phyloP scores from a whole-genome alignment of 1,139 yeast genomes.

The Geotrichum candidum region DNA sequence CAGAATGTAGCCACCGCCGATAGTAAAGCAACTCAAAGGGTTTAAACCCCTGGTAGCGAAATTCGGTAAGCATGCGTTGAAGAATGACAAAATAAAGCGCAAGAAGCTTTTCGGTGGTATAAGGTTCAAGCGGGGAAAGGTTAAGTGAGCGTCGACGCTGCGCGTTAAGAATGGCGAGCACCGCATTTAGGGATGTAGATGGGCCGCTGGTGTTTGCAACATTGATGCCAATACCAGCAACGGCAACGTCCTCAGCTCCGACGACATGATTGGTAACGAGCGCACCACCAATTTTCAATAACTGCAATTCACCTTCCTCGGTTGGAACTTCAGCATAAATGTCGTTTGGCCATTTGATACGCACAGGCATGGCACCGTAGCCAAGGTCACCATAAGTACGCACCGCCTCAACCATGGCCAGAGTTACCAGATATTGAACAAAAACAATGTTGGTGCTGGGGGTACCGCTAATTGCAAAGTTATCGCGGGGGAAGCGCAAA shows the following conservation, averaged over 20 bases:
- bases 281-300: constrained; percentile 74
- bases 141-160: constrained; percentile 36
- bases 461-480: constrained; percentile 14
- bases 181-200: constrained; percentile 78
- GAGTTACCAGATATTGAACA: constrained; percentile 75
- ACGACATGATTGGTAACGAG: constrained; percentile 71
- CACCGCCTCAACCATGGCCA: constrained; percentile 79
- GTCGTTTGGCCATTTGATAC: constrained; percentile 97
- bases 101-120: constrained; percentile 54
- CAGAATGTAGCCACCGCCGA: constrained; percentile 75
- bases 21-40: constrained; percentile 72
- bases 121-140: constrained; percentile 24
- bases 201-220: constrained; percentile 72
- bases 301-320: constrained; percentile 40
- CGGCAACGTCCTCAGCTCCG: constrained; percentile 47
- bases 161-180: constrained; percentile 50
- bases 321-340: constrained; percentile 69
- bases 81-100: constrained; percentile 65
- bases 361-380: constrained; percentile 55
- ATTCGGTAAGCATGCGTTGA: constrained; percentile 54
- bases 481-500: constrained; percentile 55
- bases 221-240: constrained; percentile 87
- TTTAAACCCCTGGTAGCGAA: constrained; percentile 57
- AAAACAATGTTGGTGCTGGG: constrained; percentile 41
- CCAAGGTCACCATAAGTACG: constrained; percentile 54